These are phyloP conservation scores for Punica granatum DNA, from an alignment of 345 rosid species.

Conservation along the genomic window DNA sequence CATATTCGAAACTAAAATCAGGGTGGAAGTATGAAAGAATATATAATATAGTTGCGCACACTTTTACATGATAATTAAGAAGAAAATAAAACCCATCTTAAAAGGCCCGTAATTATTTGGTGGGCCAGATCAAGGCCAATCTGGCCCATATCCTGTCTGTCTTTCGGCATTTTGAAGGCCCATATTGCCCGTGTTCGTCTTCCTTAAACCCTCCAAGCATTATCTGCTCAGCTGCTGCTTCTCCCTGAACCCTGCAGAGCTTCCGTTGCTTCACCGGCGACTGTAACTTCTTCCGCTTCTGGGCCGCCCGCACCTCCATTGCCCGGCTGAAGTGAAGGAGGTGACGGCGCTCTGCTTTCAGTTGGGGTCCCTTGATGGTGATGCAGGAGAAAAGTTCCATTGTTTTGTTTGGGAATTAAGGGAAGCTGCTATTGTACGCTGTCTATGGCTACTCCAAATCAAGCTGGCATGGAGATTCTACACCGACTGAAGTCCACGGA, in stretches of 20 bases:
- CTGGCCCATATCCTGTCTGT: background rate
- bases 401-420: background rate
- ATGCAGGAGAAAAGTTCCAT: background rate
- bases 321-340: too few relatives aligned
- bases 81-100: background rate
- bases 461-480: constrained; percentile 43
- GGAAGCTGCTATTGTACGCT: too few relatives aligned
- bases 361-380: background rate
- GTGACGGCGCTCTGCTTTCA: too few relatives aligned
- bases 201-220: background rate
- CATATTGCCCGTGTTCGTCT: background rate
- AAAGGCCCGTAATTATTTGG: background rate
- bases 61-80: too few relatives aligned
- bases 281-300: background rate
- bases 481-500: constrained; percentile 53
- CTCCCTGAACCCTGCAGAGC: background rate
- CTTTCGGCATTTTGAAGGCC: background rate
- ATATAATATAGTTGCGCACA: too few relatives aligned
- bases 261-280: background rate
- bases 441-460: constrained; percentile 28
- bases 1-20: too few relatives aligned
- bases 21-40: too few relatives aligned
- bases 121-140: too few relatives aligned
- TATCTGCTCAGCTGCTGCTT: background rate
- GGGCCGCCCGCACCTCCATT: background rate